Conservation (phyloP, 2,329 filamentous ascomycete species). For the Trichophaea hybrida region DNA sequence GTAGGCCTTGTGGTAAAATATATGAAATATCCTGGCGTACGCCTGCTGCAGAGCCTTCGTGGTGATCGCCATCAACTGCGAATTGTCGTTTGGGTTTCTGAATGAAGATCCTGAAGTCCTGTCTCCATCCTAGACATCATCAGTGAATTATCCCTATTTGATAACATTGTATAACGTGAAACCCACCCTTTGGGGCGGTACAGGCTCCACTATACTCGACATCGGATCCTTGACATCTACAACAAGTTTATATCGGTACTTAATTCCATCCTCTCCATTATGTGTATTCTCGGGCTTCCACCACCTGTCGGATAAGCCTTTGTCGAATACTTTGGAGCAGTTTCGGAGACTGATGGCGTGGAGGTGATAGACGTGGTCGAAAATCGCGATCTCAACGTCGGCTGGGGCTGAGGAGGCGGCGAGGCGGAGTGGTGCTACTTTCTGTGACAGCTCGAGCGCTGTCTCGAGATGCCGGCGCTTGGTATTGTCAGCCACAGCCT, state of each 20-base stretch:
- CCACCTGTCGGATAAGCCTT: not conserved
- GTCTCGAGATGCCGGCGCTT: no score
- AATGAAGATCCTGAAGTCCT: no score
- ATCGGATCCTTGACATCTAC: not conserved
- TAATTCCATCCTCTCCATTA: no score
- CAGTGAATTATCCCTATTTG: no score
- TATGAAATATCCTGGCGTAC: not conserved
- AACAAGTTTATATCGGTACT: not conserved
- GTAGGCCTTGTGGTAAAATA: not conserved
- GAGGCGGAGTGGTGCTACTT: no score
- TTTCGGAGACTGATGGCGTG: not conserved
- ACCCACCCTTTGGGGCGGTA: not conserved
- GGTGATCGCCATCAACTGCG: no score
- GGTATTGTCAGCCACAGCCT: no score
- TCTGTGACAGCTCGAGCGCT: no score
- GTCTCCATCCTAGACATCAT: no score
- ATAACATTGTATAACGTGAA: not conserved
- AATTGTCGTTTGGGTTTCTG: no score
- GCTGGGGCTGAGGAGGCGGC: not conserved
- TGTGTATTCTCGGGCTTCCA: no score
- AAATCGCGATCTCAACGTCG: not conserved
- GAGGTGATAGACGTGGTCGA: not conserved
- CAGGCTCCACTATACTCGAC: not conserved
- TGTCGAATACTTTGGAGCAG: not conserved
- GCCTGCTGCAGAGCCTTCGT: not conserved